These are phyloP conservation scores for Russula emetica DNA, from an alignment of 768 basidiomycete species.

Conservation along the genomic window DNA sequence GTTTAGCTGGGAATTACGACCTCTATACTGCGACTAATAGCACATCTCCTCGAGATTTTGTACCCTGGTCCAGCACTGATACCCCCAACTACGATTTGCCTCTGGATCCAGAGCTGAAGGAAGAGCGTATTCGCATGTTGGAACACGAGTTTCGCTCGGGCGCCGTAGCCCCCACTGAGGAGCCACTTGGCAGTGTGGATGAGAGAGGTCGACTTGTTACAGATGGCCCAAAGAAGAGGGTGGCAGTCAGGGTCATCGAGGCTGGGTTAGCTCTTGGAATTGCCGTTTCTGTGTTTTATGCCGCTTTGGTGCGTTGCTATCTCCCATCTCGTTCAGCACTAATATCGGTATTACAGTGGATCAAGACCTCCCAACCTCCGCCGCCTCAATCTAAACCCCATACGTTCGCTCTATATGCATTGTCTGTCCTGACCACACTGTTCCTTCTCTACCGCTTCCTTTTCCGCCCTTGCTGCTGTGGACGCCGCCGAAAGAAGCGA, in stretches of 20 bases:
- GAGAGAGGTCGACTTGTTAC: constrained; percentile 56
- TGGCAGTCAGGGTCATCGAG: constrained; percentile 45
- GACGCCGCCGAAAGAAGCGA: constrained; percentile 34
- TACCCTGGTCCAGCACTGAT: constrained; percentile 51
- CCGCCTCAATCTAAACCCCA: constrained; percentile 55
- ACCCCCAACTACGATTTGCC: constrained; percentile 42
- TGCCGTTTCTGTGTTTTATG: constrained; percentile 56
- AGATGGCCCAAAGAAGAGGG: constrained; percentile 57
- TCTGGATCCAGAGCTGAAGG: constrained; percentile 52
- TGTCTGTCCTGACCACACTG: constrained; percentile 52
- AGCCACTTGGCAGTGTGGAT: constrained; percentile 56
- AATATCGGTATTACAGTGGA: constrained; percentile 39
- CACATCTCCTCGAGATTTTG: constrained; percentile 42
- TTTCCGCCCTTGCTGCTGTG: constrained; percentile 55
- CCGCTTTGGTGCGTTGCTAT: constrained; percentile 47
- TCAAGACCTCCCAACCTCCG: constrained; percentile 48
- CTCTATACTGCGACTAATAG: constrained; percentile 39
- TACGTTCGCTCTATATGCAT: constrained; percentile 53
- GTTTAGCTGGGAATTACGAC: constrained; percentile 21
- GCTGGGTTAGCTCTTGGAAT: constrained; percentile 49
- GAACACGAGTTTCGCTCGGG: constrained; percentile 54
- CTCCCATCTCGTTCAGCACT: neutral
- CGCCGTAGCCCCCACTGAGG: constrained; percentile 36
- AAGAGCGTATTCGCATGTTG: constrained; percentile 67
- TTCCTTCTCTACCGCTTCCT: constrained; percentile 52